A percentile compares a stretch with the other conserved stretches of the same genome.
phyloP scores from a whole-genome alignment of 495 filamentous ascomycete species.

The Astrothelium macrocarpum region DNA sequence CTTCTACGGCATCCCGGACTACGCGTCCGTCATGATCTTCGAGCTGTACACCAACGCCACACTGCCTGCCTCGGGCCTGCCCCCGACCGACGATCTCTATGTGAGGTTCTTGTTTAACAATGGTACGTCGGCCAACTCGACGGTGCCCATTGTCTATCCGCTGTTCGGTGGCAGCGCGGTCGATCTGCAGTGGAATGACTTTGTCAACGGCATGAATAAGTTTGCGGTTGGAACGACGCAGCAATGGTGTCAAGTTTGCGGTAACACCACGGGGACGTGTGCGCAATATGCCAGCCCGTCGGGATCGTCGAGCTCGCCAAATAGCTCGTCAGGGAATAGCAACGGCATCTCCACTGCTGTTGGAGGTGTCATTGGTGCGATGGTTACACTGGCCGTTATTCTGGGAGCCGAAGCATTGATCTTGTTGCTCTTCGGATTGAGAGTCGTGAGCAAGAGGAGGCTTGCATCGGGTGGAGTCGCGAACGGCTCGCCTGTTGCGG shows the following conservation, averaged over 20 bases:
- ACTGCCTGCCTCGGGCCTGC: constrained; percentile 37
- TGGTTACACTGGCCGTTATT: constrained; percentile 50
- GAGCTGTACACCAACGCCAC: constrained; percentile 61
- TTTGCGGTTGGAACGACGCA: constrained; percentile 50
- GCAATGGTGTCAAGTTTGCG: constrained; percentile 63
- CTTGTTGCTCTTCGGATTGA: constrained; percentile 37
- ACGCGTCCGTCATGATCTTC: constrained; percentile 58
- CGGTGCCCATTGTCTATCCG: constrained; percentile 46
- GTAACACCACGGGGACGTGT: constrained; percentile 53
- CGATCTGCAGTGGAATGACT: constrained; percentile 52
- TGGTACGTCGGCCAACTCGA: constrained; percentile 49
- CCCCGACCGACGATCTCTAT: constrained; percentile 46
- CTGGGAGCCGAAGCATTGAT: constrained; percentile 40
- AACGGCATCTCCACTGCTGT: constrained; percentile 34
- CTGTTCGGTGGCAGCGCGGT: constrained; percentile 51
- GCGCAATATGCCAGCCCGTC: constrained; percentile 26
- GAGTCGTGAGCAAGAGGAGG: constrained; percentile 30
- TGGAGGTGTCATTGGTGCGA: constrained; percentile 52
- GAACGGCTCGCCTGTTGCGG: background rate
- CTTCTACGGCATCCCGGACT: constrained; percentile 61
- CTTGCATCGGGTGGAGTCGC: constrained; percentile 9
- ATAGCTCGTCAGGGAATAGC: constrained; percentile 8
- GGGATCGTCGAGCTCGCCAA: background rate
- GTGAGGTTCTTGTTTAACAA: constrained; percentile 74
- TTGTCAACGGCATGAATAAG: constrained; percentile 47